These are phyloP conservation scores for Saturnispora serradocipensis DNA, from an alignment of 805 yeast species.

Conservation along the genomic window DNA sequence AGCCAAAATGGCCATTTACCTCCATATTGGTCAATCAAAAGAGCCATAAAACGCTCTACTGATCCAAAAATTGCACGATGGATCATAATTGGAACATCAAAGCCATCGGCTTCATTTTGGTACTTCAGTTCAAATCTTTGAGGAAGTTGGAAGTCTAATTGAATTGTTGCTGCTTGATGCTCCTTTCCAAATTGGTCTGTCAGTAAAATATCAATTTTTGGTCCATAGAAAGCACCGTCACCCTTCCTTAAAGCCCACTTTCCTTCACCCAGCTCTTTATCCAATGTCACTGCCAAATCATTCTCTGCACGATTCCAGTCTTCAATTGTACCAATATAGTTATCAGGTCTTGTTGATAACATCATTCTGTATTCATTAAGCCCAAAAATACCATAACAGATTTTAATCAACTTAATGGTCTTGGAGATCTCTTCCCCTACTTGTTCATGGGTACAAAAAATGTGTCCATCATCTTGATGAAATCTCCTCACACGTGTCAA, in stretches of 20 bases:
- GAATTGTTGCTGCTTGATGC: conserved; percentile 94
- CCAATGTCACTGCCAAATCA: conserved; percentile 51
- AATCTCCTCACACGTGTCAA: conserved; percentile 87
- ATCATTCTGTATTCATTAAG: conserved; percentile 49
- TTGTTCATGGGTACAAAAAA: conserved; percentile 77
- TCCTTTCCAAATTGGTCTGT: conserved; percentile 71
- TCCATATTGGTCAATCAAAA: conserved; percentile 77
- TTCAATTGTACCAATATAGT: conserved; percentile 63
- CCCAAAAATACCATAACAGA: conserved; percentile 65
- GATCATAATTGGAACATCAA: conserved; percentile 79
- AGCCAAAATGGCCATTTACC: conserved; percentile 99
- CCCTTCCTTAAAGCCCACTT: conserved; percentile 72
- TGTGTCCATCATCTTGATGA: conserved; percentile 98
- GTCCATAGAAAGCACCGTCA: conserved; percentile 98
- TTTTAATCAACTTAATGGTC: conserved; percentile 64
- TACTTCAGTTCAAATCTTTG: conserved; percentile 69
- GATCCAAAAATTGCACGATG: conserved; percentile 96
- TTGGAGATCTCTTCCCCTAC: conserved; percentile 62
- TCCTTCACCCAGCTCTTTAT: conserved; percentile 36
- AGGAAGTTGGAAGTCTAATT: conserved; percentile 91
- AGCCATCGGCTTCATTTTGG: conserved; percentile 41
- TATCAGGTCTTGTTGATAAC: conserved; percentile 81
- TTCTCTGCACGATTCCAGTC: conserved; percentile 83
- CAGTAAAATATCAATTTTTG: conserved; percentile 82
- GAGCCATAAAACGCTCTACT: conserved; percentile 83